Conservation (phyloP, 2,329 filamentous ascomycete genomes). For the Orbilia javanica region DNA sequence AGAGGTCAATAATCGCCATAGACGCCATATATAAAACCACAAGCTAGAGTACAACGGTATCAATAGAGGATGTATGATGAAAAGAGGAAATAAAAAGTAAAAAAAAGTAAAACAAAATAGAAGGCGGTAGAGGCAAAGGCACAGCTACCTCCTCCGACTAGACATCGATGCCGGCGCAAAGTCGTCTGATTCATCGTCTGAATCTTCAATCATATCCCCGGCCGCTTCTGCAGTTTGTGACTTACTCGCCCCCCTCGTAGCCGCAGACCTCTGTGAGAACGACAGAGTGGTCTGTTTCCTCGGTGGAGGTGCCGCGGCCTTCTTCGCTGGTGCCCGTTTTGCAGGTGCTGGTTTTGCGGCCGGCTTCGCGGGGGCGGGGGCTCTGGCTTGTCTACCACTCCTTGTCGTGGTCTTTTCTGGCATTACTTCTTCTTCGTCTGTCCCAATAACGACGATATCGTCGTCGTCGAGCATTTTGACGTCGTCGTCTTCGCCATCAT, state of each 20-base stretch:
- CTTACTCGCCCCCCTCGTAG: constrained; percentile 5
- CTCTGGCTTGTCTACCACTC: constrained; percentile 53
- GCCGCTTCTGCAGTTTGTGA: constrained; percentile 44
- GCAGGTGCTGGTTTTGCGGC: constrained; percentile 64
- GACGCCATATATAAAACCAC: not conserved
- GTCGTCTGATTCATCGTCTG: constrained; percentile 56
- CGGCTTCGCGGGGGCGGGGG: constrained; percentile 60
- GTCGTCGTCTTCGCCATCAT: constrained; percentile 66
- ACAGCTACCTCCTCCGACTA: constrained; percentile 30
- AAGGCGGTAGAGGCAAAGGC: not conserved
- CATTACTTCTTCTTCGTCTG: constrained; percentile 69
- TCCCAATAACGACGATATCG: constrained; percentile 69
- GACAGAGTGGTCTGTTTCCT: constrained; percentile 49
- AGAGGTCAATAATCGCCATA: constrained; percentile 2
- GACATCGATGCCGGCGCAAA: constrained; percentile 48
- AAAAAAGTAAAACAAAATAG: not conserved
- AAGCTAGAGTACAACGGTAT: not conserved
- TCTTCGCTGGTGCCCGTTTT: constrained; percentile 64
- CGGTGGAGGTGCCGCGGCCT: constrained; percentile 63
- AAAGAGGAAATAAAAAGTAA: not conserved
- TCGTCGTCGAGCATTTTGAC: constrained; percentile 67
- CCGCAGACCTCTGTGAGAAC: constrained; percentile 36
- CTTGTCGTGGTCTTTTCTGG: constrained; percentile 60
- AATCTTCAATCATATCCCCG: constrained; percentile 57
- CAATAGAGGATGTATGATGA: not conserved